phyloP scores from a whole-genome alignment of 148 eudicot genomes.

The Amaranthus cruentus region DNA sequence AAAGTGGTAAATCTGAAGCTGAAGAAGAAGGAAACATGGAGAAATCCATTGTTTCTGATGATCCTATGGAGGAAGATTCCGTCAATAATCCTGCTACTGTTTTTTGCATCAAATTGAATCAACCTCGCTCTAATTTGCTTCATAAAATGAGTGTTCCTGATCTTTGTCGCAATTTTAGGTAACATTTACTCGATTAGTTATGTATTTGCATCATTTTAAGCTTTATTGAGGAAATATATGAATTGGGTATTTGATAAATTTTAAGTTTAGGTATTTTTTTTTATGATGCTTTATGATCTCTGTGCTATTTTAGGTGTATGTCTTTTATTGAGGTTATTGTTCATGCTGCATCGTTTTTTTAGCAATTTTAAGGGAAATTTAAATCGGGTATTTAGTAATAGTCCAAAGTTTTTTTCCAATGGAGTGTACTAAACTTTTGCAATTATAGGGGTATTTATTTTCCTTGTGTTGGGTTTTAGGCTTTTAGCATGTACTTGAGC shows the following conservation, averaged over 20 bases:
- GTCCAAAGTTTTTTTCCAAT: background rate
- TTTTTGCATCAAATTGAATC: slow-evolving; percentile 79
- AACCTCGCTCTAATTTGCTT: slow-evolving; percentile 73
- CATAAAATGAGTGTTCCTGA: slow-evolving; percentile 98
- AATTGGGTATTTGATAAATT: slow-evolving; percentile 5
- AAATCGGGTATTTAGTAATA: background rate
- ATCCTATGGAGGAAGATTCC: slow-evolving; percentile 43
- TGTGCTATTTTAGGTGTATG: background rate
- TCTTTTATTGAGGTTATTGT: background rate
- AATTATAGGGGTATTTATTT: background rate
- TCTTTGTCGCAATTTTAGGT: slow-evolving; percentile 97
- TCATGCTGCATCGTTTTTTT: background rate
- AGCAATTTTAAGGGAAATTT: background rate
- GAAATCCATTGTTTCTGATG: slow-evolving; percentile 31
- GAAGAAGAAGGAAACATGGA: slow-evolving; percentile 35
- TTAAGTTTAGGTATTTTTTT: background rate
- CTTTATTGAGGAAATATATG: slow-evolving; percentile 1
- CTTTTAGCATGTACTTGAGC: background rate
- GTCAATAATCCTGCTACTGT: slow-evolving; percentile 61
- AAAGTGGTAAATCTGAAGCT: slow-evolving; percentile 1
- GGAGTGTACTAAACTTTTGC: background rate
- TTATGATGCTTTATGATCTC: background rate
- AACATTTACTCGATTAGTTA: background rate
- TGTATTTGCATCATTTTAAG: background rate
- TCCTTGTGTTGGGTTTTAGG: background rate